These are phyloP conservation scores for Furcasterigmium furcatum DNA, from an alignment of 2,329 filamentous ascomycete species.

Conservation along the genomic window DNA sequence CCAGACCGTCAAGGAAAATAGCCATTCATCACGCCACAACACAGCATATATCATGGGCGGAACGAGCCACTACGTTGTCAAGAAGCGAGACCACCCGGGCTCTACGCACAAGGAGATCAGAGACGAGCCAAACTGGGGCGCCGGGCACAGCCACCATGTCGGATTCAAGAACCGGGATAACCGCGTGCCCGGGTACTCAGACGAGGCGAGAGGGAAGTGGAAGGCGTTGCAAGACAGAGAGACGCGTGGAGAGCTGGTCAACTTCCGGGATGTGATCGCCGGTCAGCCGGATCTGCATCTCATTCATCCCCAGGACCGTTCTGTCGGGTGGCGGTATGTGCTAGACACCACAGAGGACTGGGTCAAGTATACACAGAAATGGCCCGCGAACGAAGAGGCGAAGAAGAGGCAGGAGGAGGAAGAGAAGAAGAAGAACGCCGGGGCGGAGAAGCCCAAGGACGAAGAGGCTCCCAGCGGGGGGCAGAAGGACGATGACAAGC, in stretches of 20 bases:
- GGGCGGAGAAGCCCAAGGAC: slow-evolving; percentile 9
- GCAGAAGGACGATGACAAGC: slow-evolving; percentile 15
- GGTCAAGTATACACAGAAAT: slow-evolving; percentile 43
- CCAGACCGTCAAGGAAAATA: too few species aligned
- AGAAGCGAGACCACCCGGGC: slow-evolving; percentile 25
- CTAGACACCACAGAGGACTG: slow-evolving; percentile 44
- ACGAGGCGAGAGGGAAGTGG: slow-evolving; percentile 5
- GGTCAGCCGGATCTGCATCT: slow-evolving; percentile 38
- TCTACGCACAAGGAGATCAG: slow-evolving; percentile 33
- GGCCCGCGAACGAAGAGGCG: slow-evolving; percentile 40
- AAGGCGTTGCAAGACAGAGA: slow-evolving; percentile 5
- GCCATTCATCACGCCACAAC: too few species aligned
- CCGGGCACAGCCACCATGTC: slow-evolving; percentile 31
- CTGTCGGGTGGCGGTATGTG: slow-evolving; percentile 45
- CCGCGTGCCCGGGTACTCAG: slow-evolving; percentile 26
- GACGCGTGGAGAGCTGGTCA: slow-evolving; percentile 25
- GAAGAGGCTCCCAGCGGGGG: slow-evolving; percentile 5
- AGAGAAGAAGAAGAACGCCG: slow-evolving; percentile 13
- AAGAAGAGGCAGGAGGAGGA: slow-evolving; percentile 20
- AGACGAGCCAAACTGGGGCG: slow-evolving; percentile 37
- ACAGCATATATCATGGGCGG: too few species aligned
- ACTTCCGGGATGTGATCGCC: slow-evolving; percentile 30
- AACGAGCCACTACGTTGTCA: slow-evolving; percentile 7
- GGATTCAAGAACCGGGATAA: slow-evolving; percentile 32
- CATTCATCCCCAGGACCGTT: slow-evolving; percentile 35